Conservation (phyloP, 441 rosid genomes). For the Aquilaria agallochum region DNA sequence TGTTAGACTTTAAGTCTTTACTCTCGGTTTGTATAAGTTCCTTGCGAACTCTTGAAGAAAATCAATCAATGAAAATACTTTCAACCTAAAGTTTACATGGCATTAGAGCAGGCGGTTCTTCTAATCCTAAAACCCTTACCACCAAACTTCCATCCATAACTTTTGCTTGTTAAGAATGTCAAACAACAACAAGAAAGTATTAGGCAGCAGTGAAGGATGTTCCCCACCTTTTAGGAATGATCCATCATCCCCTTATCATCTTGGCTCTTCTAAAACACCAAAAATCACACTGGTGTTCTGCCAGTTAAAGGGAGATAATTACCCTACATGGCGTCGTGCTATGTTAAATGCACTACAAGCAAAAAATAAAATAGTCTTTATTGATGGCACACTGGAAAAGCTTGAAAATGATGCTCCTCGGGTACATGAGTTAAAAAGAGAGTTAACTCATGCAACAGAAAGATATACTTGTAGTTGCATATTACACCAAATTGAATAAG, state of each 20-base stretch:
- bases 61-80: too few relatives aligned
- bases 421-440: neutral
- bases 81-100: too few relatives aligned
- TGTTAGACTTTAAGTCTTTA: too few relatives aligned
- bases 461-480: neutral
- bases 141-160: too few relatives aligned
- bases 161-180: too few relatives aligned
- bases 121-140: too few relatives aligned
- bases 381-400: neutral
- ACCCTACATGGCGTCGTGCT: neutral
- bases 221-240: neutral
- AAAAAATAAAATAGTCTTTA: too few relatives aligned
- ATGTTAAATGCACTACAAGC: neutral
- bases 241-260: neutral
- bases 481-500: neutral
- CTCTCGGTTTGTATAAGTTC: too few relatives aligned
- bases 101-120: too few relatives aligned
- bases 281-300: neutral
- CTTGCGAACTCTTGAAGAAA: too few relatives aligned
- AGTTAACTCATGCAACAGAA: neutral
- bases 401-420: neutral
- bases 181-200: too few relatives aligned
- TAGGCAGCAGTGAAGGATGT: too few relatives aligned
- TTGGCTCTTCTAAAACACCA: neutral
- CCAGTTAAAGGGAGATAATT: neutral